phyloP scores from a whole-genome alignment of 164 flowering plant species.

The Aristolochia contorta region DNA sequence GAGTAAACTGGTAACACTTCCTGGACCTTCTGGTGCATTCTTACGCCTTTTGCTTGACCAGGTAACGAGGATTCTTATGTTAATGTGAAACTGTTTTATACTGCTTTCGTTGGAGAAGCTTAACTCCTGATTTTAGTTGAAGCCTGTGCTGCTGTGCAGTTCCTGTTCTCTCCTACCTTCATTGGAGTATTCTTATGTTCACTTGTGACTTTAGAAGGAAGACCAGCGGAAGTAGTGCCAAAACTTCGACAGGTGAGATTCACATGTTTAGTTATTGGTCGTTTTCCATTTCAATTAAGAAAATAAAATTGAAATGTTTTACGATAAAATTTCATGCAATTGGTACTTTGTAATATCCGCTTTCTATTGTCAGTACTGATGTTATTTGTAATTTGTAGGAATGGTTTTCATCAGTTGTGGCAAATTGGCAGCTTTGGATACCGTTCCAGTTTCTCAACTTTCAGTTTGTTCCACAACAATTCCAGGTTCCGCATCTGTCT shows the following conservation, averaged over 20 bases:
- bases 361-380: neutral
- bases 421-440: conserved; percentile 93
- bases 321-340: neutral
- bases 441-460: conserved; percentile 95
- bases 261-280: neutral
- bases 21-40: conserved; percentile 68
- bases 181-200: conserved; percentile 69
- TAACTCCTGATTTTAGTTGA: too few species aligned
- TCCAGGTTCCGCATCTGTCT: conserved; percentile 51
- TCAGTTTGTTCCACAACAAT: conserved; percentile 79
- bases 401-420: conserved; percentile 80
- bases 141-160: conserved; percentile 33
- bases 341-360: neutral
- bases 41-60: conserved; percentile 74
- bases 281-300: neutral
- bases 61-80: conserved; percentile 19
- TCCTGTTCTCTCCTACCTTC: conserved; percentile 71
- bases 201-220: conserved; percentile 69
- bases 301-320: neutral
- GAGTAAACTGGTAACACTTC: conserved; percentile 51
- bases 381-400: conserved; percentile 30
- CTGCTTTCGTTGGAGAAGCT: too few species aligned
- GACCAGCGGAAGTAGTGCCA: conserved; percentile 66
- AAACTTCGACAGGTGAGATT: conserved; percentile 74
- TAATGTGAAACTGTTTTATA: too few species aligned